A percentile compares a stretch with the other conserved stretches of the same genome.
phyloP scores from a whole-genome alignment of 495 filamentous ascomycete species.

The Talaromyces stipitatus region DNA sequence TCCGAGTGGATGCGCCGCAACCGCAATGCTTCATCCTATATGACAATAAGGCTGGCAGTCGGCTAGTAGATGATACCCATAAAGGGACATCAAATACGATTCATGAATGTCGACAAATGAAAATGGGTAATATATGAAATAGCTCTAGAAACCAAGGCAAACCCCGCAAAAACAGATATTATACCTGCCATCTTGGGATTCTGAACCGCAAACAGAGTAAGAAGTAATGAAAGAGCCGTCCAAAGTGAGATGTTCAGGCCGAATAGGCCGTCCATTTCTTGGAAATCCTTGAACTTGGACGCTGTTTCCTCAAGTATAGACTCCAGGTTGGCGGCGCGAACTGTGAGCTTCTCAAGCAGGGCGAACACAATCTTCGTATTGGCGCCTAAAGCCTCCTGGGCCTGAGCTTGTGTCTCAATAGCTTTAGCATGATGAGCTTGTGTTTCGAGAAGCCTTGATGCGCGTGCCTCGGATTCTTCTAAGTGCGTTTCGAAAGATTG shows the following conservation, averaged over 20 bases:
- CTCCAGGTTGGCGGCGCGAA: constrained; percentile 33
- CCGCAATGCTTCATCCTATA: neutral
- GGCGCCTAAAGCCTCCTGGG: constrained; percentile 25
- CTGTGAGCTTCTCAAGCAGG: constrained; percentile 29
- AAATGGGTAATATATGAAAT: neutral
- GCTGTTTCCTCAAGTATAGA: constrained; percentile 32
- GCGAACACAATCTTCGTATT: constrained; percentile 28
- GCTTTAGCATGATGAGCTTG: constrained; percentile 32
- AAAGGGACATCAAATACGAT: neutral
- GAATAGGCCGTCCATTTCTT: constrained; percentile 14
- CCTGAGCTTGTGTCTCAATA: constrained; percentile 21
- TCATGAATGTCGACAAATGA: neutral
- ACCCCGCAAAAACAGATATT: neutral
- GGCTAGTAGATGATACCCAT: neutral
- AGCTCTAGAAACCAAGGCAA: neutral
- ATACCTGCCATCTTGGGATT: constrained; percentile 11
- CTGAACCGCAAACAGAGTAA: constrained; percentile 18
- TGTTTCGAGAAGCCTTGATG: constrained; percentile 25
- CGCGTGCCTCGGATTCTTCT: constrained; percentile 25
- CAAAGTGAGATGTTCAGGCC: constrained; percentile 15
- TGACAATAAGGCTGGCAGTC: neutral
- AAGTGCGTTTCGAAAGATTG: constrained; percentile 27
- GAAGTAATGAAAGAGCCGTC: constrained; percentile 16
- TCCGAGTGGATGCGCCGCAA: too few relatives aligned
- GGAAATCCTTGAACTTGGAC: constrained; percentile 22